phyloP scores from a whole-genome alignment of 768 basidiomycete species.

The Inosperma sp. region DNA sequence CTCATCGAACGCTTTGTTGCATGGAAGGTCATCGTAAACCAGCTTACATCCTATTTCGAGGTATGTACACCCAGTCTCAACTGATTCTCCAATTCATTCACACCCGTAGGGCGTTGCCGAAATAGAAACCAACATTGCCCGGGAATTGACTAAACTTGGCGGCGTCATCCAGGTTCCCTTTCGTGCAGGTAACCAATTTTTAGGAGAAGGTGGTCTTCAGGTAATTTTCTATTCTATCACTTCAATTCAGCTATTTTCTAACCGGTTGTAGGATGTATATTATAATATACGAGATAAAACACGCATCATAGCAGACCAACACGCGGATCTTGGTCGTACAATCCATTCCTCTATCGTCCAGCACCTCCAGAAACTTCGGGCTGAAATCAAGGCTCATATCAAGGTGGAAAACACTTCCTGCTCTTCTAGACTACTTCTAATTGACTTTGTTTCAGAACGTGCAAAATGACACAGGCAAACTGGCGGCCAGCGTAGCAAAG shows the following conservation, averaged over 20 bases:
- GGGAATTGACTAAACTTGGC: constrained; percentile 88
- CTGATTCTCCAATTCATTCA: neutral
- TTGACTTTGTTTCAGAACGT: constrained; percentile 54
- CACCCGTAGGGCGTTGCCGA: constrained; percentile 57
- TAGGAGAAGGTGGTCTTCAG: constrained; percentile 96
- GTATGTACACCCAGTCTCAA: constrained; percentile 25
- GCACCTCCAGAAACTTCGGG: constrained; percentile 90
- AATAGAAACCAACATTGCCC: constrained; percentile 92
- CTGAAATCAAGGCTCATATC: constrained; percentile 97
- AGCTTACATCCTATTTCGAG: constrained; percentile 90
- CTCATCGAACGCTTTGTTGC: constrained; percentile 92
- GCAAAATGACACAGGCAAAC: constrained; percentile 92
- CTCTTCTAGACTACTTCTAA: neutral
- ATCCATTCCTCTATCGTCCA: constrained; percentile 97
- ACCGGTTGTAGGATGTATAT: constrained; percentile 67
- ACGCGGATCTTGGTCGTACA: constrained; percentile 92
- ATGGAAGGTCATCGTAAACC: constrained; percentile 96
- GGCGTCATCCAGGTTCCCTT: constrained; percentile 98
- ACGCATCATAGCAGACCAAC: constrained; percentile 88
- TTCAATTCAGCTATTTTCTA: neutral
- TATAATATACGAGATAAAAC: constrained; percentile 93
- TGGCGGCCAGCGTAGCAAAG: constrained; percentile 86
- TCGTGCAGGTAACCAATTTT: constrained; percentile 90
- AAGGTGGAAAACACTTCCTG: constrained; percentile 47
- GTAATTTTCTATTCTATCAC: constrained; percentile 30